These are phyloP conservation scores for Abrus precatorius DNA, from an alignment of 306 rosid species.

Conservation along the genomic window DNA sequence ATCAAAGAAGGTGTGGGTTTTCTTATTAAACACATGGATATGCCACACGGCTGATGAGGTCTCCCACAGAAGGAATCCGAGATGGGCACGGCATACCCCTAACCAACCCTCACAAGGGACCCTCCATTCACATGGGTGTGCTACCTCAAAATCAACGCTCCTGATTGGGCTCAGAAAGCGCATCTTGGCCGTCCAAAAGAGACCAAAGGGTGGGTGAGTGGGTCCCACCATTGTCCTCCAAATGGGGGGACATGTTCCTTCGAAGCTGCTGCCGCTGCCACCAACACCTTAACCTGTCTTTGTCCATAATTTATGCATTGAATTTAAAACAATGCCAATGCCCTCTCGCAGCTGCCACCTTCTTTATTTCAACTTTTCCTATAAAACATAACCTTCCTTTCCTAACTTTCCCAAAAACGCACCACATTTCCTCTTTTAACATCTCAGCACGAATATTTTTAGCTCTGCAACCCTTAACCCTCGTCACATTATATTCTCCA, in stretches of 20 bases:
- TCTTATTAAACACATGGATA: neutral
- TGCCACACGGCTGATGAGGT: slow-evolving; percentile 8
- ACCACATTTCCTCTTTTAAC: neutral
- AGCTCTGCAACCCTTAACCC: too few species aligned
- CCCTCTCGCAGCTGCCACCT: neutral
- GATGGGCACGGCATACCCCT: slow-evolving; percentile 52
- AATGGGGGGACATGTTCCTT: slow-evolving; percentile 58
- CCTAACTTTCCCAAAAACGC: slow-evolving; percentile 31
- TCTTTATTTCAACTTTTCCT: slow-evolving; percentile 31
- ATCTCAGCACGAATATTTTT: neutral
- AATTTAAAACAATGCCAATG: neutral
- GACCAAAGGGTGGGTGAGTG: slow-evolving; percentile 58
- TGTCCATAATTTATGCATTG: slow-evolving; percentile 68
- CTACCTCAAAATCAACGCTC: slow-evolving; percentile 45
- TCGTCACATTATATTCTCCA: too few species aligned
- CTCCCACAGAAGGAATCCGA: slow-evolving; percentile 43
- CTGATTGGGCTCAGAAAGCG: slow-evolving; percentile 43
- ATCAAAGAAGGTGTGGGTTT: slow-evolving; percentile 17
- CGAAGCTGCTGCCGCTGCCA: slow-evolving; percentile 61
- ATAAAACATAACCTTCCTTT: slow-evolving; percentile 55
- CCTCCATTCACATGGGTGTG: slow-evolving; percentile 57
- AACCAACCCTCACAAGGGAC: slow-evolving; percentile 45
- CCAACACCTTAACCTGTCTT: slow-evolving; percentile 74
- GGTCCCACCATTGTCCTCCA: slow-evolving; percentile 74
- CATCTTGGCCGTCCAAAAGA: slow-evolving; percentile 58